Conservation (phyloP, 148 eudicot species). For the Fagopyrum homotropicum region DNA sequence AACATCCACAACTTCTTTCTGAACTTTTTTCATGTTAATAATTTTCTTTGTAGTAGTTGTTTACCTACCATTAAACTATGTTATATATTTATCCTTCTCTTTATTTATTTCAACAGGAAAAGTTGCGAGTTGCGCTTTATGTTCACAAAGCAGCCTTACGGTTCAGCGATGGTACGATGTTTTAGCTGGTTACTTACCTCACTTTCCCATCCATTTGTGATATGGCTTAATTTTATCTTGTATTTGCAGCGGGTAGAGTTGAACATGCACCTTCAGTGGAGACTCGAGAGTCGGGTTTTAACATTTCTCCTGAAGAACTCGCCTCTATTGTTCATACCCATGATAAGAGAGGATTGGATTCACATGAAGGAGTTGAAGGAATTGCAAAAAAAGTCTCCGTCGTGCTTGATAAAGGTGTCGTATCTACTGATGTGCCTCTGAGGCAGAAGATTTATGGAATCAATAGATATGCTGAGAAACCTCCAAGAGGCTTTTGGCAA, state of each 20-base stretch:
- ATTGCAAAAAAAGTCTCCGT: conserved; percentile 51
- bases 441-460: conserved; percentile 62
- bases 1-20: not conserved
- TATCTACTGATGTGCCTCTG: conserved; percentile 33
- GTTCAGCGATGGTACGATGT: conserved; percentile 61
- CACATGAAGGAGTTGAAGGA: conserved; percentile 48
- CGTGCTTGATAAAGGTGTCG: conserved; percentile 50
- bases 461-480: conserved; percentile 72
- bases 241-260: conserved; percentile 39
- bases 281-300: conserved; percentile 53
- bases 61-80: not conserved
- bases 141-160: conserved; percentile 57
- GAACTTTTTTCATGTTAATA: not conserved
- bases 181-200: not conserved
- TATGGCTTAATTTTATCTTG: not conserved
- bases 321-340: conserved; percentile 61
- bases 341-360: conserved; percentile 40
- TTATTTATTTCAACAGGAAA: conserved; percentile 43
- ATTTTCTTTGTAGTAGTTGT: not conserved
- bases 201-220: not conserved
- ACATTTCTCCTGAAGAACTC: conserved; percentile 65
- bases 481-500: conserved; percentile 67
- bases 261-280: conserved; percentile 46
- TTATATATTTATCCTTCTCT: not conserved
- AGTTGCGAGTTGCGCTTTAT: conserved; percentile 46